Conservation (phyloP, 2,329 filamentous ascomycete species). For the Talaromyces sp. region DNA sequence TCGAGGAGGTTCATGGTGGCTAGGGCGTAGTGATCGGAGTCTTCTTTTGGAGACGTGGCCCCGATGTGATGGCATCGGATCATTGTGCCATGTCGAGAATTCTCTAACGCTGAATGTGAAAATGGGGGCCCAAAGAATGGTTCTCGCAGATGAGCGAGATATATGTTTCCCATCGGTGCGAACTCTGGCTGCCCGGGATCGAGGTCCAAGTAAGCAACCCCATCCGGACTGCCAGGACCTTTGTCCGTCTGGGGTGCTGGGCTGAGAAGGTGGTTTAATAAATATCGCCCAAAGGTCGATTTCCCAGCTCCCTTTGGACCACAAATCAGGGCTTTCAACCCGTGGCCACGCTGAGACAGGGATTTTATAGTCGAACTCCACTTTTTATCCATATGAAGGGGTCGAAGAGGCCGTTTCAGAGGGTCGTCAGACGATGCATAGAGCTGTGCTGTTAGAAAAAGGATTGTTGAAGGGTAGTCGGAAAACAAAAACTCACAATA, state of each 20-base stretch:
- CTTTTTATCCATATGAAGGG: constrained; percentile 39
- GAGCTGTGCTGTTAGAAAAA: constrained; percentile 26
- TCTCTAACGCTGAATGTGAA: constrained; percentile 43
- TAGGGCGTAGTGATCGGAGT: constrained; percentile 51
- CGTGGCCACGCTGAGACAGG: constrained; percentile 35
- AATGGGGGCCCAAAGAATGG: constrained; percentile 54
- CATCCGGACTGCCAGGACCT: constrained; percentile 27
- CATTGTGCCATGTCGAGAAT: constrained; percentile 30
- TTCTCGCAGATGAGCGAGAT: constrained; percentile 47
- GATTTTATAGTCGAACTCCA: constrained; percentile 42
- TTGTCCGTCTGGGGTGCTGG: constrained; percentile 29
- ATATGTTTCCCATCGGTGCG: constrained; percentile 54
- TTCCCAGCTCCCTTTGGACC: constrained; percentile 56
- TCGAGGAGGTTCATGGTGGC: constrained; percentile 50
- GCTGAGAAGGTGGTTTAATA: constrained; percentile 51
- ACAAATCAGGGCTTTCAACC: constrained; percentile 44
- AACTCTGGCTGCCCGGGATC: constrained; percentile 58
- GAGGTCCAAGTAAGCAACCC: constrained; percentile 53
- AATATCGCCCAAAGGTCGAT: constrained; percentile 53
- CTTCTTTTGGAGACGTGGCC: constrained; percentile 49
- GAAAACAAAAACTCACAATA: constrained; percentile 26
- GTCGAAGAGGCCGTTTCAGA: constrained; percentile 35
- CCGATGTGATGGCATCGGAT: constrained; percentile 52
- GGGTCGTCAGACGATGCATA: constrained; percentile 39
- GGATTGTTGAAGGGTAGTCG: not conserved